phyloP scores from a whole-genome alignment of 2,329 filamentous ascomycete genomes.

The Curvularia lunata region DNA sequence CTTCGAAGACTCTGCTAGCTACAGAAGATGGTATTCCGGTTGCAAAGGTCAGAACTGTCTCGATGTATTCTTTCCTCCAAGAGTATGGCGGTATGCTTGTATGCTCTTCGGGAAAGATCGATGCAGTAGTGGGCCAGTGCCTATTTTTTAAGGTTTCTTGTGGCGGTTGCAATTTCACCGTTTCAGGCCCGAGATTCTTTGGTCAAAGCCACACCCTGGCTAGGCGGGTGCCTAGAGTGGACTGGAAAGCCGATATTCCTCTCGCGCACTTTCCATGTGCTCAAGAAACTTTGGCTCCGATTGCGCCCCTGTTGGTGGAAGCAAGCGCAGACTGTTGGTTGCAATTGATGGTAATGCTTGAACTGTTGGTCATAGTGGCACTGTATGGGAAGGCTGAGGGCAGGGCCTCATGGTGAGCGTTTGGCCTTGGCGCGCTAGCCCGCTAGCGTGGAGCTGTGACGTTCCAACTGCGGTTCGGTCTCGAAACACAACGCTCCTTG shows the following conservation, averaged over 20 bases:
- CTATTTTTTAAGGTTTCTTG: neutral
- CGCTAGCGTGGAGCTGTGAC: constrained; percentile 24
- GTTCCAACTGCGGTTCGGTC: constrained; percentile 13
- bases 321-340: neutral
- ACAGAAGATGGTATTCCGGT: neutral
- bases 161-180: neutral
- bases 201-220: neutral
- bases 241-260: neutral
- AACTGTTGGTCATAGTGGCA: constrained; percentile 14
- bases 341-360: neutral
- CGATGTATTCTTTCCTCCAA: neutral
- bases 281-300: neutral
- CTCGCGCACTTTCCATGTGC: neutral
- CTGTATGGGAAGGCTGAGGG: constrained; percentile 9
- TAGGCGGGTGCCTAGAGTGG: constrained; percentile 1
- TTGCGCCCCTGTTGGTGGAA: neutral
- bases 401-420: constrained; percentile 7
- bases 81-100: neutral
- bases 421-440: constrained; percentile 16
- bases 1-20: neutral
- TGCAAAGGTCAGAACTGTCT: neutral
- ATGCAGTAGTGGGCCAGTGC: no score
- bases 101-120: neutral
- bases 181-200: neutral
- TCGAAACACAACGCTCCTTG: constrained; percentile 6